Evolutionary conservation across 306 rosid genomes (phyloP), one percentile per base, ranked within the genome.

Genomic region (Cicer yamashitae): DNA sequence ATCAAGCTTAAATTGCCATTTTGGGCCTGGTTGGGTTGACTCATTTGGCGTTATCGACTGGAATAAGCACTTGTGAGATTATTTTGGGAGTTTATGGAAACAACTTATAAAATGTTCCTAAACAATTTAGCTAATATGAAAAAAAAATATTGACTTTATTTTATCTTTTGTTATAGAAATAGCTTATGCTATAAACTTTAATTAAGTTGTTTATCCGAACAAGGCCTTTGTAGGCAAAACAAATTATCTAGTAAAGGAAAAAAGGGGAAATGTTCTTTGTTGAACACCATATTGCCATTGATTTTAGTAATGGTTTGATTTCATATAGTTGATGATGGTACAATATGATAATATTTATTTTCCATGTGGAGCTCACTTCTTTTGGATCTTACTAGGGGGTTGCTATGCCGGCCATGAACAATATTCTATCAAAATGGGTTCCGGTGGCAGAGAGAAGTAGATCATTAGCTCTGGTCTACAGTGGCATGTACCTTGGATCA

Each of bases 391-490:
- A 62, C 74, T 69, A 96, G 98, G 99, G 99, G 39, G 99, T 96
- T 77, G 99, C 99, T 44, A 96, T 96, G 99, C 99, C 98, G 34
- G 99, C 99, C 64, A 96, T 96, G 99, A 96, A 96, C 74, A 96
- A 96, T 72, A 90, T 96, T 73, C 89, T 96, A 69, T 92, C 99
- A 30, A 96, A 89, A 79, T 96, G 99, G 99, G 85, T 96, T 81
- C 99, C 99, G 7, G 98, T 96, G 77, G 84, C 99, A 53, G 99
- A 96, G 86, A 86, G 99, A 82, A 96, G 99, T 71, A 85, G 99
- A 77, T 92, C 98, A 17, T 86, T 94, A 70, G 96, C 99, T 1
- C 81, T 96, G 50, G 99, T 96, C 54, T 96, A 96, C 87, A 96
- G 99, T 75, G 99, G 99, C 72, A 96, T 96, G 99, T 96, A 96